Conservation (phyloP, 148 eudicot genomes). For the Diospyros lotus region DNA sequence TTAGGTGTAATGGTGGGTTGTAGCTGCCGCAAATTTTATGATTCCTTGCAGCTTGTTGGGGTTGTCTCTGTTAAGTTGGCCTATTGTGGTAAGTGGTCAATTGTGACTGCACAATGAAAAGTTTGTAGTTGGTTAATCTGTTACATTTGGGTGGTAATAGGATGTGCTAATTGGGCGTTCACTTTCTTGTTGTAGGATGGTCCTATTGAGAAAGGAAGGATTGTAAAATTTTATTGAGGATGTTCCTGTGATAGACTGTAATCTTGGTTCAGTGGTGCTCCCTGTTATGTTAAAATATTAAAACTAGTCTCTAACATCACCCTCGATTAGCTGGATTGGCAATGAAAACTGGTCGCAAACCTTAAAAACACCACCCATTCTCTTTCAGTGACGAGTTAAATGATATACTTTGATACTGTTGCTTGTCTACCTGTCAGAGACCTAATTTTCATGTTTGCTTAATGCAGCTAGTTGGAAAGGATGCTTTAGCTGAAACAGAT, state of each 20-base stretch:
- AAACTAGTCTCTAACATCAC: too few species aligned
- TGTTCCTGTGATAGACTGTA: background rate
- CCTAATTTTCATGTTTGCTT: slow-evolving; percentile 12
- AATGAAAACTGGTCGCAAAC: background rate
- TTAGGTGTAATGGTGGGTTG: background rate
- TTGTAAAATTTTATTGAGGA: background rate
- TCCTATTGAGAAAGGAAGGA: background rate
- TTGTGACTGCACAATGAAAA: background rate
- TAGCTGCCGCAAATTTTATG: background rate
- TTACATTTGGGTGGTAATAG: background rate
- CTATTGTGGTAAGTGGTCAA: background rate
- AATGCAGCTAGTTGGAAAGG: slow-evolving; percentile 93
- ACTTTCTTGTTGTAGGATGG: background rate
- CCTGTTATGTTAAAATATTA: too few species aligned
- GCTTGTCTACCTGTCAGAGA: background rate
- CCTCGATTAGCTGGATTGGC: background rate
- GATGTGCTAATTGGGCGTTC: background rate
- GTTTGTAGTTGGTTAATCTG: background rate
- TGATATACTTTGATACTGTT: background rate
- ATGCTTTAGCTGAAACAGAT: slow-evolving; percentile 96
- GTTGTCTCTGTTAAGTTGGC: background rate
- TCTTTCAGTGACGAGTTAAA: background rate
- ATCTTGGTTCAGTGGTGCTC: background rate
- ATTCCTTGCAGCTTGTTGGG: background rate
- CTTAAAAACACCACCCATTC: background rate